Conservation (phyloP, 2,329 filamentous ascomycete genomes). For the Cercospora janseana region DNA sequence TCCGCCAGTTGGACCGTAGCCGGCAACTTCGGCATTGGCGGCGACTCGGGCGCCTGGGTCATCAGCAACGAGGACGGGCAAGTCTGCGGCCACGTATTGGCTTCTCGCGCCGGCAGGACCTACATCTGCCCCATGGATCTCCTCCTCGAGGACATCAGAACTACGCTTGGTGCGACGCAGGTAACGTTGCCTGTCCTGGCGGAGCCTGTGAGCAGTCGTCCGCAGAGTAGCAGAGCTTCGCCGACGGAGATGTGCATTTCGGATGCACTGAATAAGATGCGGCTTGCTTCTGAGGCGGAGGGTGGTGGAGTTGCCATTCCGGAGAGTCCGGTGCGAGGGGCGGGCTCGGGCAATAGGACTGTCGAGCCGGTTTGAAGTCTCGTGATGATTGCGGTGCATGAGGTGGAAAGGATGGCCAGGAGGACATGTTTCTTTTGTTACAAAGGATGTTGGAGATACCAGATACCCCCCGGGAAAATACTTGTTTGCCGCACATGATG, state of each 20-base stretch:
- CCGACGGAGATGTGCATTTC: constrained; percentile 20
- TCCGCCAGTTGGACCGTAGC: constrained; percentile 67
- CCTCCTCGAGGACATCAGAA: constrained; percentile 77
- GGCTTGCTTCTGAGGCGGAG: constrained; percentile 20
- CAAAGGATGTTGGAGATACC: too few relatives aligned
- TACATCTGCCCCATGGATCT: constrained; percentile 97
- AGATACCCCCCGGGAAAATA: too few relatives aligned
- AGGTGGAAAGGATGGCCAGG: not conserved
- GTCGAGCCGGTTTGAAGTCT: constrained; percentile 24
- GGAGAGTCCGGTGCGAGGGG: constrained; percentile 17
- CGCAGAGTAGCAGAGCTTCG: constrained; percentile 10
- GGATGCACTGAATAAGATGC: constrained; percentile 25
- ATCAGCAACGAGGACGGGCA: constrained; percentile 75
- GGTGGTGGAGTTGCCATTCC: constrained; percentile 27
- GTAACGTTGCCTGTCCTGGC: constrained; percentile 69
- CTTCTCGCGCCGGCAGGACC: constrained; percentile 69
- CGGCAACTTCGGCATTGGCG: constrained; percentile 66
- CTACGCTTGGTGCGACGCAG: constrained; percentile 67
- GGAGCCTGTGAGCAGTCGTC: constrained; percentile 8
- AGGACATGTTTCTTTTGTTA: too few relatives aligned
- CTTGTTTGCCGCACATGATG: too few relatives aligned
- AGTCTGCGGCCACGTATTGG: constrained; percentile 85
- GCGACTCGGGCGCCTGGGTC: constrained; percentile 91
- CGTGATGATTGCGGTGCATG: not conserved
- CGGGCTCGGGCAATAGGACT: constrained; percentile 13